Evolutionary conservation across 2,329 filamentous ascomycete genomes (phyloP).

Genomic region (Fusarium goolgardi): DNA sequence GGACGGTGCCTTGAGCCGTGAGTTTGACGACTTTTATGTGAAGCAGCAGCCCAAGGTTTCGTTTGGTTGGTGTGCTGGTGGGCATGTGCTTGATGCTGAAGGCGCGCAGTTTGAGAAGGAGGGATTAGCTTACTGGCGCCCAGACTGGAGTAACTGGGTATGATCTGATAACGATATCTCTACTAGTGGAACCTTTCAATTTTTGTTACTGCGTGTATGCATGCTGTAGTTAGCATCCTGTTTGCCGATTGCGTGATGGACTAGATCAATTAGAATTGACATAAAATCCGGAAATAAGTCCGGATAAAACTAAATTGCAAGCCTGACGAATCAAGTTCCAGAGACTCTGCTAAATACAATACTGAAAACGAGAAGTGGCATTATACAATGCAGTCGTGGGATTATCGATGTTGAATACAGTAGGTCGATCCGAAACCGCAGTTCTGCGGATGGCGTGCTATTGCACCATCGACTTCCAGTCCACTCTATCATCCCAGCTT

Average conservation of each 20-base stretch:
- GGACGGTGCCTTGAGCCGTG: background rate
- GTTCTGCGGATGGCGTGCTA: background rate
- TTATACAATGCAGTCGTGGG: background rate
- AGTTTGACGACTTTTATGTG: background rate
- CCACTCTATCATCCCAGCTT: background rate
- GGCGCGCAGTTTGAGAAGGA: background rate
- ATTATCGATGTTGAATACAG: background rate
- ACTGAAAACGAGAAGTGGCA: background rate
- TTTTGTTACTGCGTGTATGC: accelerated
- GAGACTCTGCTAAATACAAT: no score
- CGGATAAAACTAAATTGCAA: background rate
- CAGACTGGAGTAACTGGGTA: background rate
- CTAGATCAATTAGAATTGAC: background rate
- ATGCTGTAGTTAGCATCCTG: background rate
- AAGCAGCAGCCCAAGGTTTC: background rate
- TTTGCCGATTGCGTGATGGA: background rate
- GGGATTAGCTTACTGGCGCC: background rate
- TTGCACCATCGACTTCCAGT: background rate
- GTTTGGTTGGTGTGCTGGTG: background rate
- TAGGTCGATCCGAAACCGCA: background rate
- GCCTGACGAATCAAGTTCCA: no score
- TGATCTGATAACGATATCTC: background rate
- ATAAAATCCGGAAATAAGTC: background rate
- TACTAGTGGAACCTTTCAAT: background rate
- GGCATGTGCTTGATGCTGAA: background rate